Percentiles rank a stretch among this genome's conserved stretches.
Evolutionary conservation across 441 rosid genomes (phyloP).

Genomic region (Eutrema salsugineum): DNA sequence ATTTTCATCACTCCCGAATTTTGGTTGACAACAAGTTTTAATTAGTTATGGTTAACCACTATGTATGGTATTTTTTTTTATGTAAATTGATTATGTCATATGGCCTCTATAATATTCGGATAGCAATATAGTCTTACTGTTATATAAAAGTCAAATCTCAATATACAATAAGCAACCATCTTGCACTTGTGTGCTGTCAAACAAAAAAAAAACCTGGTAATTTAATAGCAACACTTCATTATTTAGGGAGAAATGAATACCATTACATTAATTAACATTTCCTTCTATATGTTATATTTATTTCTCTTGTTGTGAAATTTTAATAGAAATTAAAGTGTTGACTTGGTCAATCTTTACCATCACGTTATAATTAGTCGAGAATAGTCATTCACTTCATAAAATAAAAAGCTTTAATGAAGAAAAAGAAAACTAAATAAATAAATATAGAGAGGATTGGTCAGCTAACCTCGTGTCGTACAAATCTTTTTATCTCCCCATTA

Average conservation of each 20-base stretch:
- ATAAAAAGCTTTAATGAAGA: too few relatives aligned
- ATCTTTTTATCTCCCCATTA: not conserved
- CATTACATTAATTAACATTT: not conserved
- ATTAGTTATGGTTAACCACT: constrained; percentile 19
- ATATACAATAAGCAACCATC: not conserved
- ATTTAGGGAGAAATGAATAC: not conserved
- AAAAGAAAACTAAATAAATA: too few relatives aligned
- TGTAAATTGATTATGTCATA: not conserved
- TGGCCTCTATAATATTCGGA: not conserved
- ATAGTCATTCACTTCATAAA: not conserved
- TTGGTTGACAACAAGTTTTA: not conserved
- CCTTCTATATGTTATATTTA: not conserved
- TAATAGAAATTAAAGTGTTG: not conserved
- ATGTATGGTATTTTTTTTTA: not conserved
- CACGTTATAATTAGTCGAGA: not conserved
- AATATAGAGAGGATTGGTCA: constrained; percentile 25
- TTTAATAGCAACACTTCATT: not conserved
- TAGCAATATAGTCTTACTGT: not conserved
- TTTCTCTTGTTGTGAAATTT: not conserved
- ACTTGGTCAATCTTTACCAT: not conserved
- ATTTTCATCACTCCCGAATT: not conserved
- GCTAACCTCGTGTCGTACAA: not conserved
- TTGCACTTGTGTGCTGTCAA: constrained; percentile 1
- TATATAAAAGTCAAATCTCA: constrained; percentile 22
- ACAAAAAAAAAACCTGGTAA: not conserved